A percentile compares a stretch with the other conserved stretches of the same genome.
These are phyloP conservation scores for Spinellus fusiger DNA, from an alignment of 192 early-diverging fungal genomes.

Conservation along the genomic window DNA sequence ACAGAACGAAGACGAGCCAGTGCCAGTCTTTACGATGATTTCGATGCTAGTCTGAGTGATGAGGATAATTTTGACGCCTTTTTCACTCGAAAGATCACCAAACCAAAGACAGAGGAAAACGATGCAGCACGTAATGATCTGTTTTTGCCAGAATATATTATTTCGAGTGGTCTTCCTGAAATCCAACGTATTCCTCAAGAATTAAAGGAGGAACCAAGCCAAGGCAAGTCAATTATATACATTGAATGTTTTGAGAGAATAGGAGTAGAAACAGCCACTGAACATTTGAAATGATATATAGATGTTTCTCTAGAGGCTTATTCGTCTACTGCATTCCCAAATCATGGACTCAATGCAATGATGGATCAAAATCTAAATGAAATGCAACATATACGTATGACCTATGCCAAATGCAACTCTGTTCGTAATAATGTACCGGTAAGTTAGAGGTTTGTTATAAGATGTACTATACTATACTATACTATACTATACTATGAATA, in stretches of 20 bases:
- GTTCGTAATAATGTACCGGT: slow-evolving; percentile 34
- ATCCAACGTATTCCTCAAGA: slow-evolving; percentile 12
- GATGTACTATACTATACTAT: background rate
- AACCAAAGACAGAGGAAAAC: slow-evolving; percentile 14
- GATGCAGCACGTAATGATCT: slow-evolving; percentile 27
- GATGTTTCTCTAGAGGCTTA: slow-evolving; percentile 35
- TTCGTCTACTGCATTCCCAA: slow-evolving; percentile 27
- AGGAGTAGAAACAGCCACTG: background rate
- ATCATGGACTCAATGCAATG: slow-evolving; percentile 27
- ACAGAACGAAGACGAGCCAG: slow-evolving; percentile 3
- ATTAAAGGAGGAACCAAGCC: background rate
- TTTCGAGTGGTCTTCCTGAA: slow-evolving; percentile 40
- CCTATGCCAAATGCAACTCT: slow-evolving; percentile 40
- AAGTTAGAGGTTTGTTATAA: background rate
- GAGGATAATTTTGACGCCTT: slow-evolving; percentile 30
- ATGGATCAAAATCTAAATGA: slow-evolving; percentile 40
- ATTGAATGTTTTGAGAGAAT: background rate
- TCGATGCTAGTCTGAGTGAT: slow-evolving; percentile 30
- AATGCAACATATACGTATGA: slow-evolving; percentile 34
- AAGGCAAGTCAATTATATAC: background rate
- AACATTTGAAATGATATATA: background rate
- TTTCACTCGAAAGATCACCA: slow-evolving; percentile 20
- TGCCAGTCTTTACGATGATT: slow-evolving; percentile 30
- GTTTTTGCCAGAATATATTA: slow-evolving; percentile 48
- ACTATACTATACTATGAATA: background rate